Evolutionary conservation across 2,329 filamentous ascomycete genomes (phyloP).

Genomic region (Epichloe gansuensis): DNA sequence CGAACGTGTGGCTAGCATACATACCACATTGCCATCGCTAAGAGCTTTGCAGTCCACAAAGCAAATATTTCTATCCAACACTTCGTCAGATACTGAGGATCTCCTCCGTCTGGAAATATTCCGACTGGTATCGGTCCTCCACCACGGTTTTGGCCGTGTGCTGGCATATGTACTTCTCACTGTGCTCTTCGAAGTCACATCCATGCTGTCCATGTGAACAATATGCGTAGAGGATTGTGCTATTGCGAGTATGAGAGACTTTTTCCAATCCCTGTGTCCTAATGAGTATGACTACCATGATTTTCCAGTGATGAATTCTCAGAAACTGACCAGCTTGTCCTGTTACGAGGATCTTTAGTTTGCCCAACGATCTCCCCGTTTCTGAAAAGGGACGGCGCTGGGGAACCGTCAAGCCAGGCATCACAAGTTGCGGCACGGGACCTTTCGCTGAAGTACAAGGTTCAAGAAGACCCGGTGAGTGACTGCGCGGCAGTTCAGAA

Average conservation of each 20-base stretch:
- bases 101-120: conserved; percentile 45
- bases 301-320: background rate
- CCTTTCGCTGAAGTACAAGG: background rate
- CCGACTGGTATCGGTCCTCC: conserved; percentile 75
- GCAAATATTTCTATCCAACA: conserved; percentile 84
- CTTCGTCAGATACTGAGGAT: conserved; percentile 52
- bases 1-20: conserved; percentile 10
- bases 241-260: conserved; percentile 77
- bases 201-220: conserved; percentile 72
- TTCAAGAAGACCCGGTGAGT: conserved; percentile 11
- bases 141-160: conserved; percentile 73
- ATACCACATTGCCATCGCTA: conserved; percentile 38
- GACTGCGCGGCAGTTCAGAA: conserved; percentile 10
- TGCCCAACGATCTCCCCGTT: conserved; percentile 70
- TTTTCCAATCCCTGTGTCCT: conserved; percentile 65
- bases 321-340: conserved; percentile 54
- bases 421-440: conserved; percentile 69
- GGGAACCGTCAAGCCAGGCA: conserved; percentile 92
- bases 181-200: conserved; percentile 15
- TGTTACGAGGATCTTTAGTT: conserved; percentile 78
- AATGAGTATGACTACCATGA: background rate
- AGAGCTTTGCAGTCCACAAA: conserved; percentile 78
- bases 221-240: conserved; percentile 82
- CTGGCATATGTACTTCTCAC: conserved; percentile 65
- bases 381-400: conserved; percentile 80